Evolutionary conservation across 768 basidiomycete genomes (phyloP).

Genomic region (Gymnopilus junonius): DNA sequence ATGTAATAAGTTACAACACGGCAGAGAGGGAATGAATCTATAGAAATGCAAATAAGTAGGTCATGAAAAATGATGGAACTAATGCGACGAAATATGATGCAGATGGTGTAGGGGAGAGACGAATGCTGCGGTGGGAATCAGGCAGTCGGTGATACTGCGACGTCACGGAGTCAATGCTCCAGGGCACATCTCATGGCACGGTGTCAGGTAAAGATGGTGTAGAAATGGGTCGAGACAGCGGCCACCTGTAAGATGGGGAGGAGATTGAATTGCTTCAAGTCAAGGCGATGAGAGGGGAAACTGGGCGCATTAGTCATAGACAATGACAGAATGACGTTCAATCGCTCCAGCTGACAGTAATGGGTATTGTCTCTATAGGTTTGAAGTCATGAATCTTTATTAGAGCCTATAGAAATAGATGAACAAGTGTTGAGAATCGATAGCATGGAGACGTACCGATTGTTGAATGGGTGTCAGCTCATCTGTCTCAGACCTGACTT

Average conservation of each 20-base stretch:
- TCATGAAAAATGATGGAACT: neutral
- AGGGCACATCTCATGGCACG: neutral
- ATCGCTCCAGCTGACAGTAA: constrained; percentile 13
- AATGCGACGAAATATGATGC: neutral
- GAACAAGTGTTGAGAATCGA: too few relatives aligned
- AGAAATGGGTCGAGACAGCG: neutral
- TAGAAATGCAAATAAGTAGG: neutral
- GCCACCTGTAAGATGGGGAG: neutral
- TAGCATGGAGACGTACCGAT: neutral
- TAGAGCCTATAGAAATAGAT: neutral
- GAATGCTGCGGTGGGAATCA: neutral
- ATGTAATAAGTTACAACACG: neutral
- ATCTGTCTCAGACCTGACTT: neutral
- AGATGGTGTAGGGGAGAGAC: neutral
- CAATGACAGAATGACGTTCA: neutral
- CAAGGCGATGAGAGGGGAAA: neutral
- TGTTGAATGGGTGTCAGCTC: neutral
- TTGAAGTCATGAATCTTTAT: constrained; percentile 2
- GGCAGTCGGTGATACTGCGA: neutral
- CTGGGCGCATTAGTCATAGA: too few relatives aligned
- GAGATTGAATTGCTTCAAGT: neutral
- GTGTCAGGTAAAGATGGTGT: neutral
- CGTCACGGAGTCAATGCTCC: neutral
- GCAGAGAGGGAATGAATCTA: neutral
- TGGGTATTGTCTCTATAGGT: neutral